Conservation (phyloP, 345 rosid species). For the Camelina sativa region DNA sequence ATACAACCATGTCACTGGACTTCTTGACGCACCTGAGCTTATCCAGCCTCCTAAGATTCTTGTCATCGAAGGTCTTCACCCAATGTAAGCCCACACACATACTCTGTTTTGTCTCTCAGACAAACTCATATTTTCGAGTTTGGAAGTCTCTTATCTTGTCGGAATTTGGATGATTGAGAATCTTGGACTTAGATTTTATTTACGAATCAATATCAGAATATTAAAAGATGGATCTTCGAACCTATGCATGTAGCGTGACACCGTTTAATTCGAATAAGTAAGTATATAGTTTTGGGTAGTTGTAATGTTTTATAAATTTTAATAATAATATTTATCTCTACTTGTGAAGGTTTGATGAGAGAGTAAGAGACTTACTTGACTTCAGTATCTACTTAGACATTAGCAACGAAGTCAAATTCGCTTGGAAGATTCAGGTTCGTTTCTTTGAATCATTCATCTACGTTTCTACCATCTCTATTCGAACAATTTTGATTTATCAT, state of each 20-base stretch:
- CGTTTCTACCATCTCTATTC: neutral
- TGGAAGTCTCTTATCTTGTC: constrained; percentile 23
- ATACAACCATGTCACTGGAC: constrained; percentile 91
- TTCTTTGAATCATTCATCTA: neutral
- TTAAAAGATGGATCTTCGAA: neutral
- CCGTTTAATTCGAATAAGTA: constrained; percentile 21
- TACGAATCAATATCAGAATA: constrained; percentile 29
- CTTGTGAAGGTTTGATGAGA: constrained; percentile 71
- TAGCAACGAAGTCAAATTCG: constrained; percentile 95
- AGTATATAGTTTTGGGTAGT: constrained; percentile 26
- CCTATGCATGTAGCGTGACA: constrained; percentile 28
- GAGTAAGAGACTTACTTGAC: constrained; percentile 88
- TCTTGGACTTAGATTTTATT: constrained; percentile 14
- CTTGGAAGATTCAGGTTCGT: constrained; percentile 81
- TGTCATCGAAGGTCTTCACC: constrained; percentile 97
- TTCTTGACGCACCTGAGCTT: constrained; percentile 90
- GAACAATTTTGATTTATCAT: neutral
- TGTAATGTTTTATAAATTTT: neutral
- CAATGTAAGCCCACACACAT: constrained; percentile 67
- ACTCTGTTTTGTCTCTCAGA: constrained; percentile 32
- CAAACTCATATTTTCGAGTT: neutral
- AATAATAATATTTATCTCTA: constrained; percentile 9
- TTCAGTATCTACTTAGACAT: constrained; percentile 97
- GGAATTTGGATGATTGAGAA: constrained; percentile 39
- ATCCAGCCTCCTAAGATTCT: constrained; percentile 95